phyloP scores from a whole-genome alignment of 768 basidiomycete genomes.

The Cubamyces sp. region DNA sequence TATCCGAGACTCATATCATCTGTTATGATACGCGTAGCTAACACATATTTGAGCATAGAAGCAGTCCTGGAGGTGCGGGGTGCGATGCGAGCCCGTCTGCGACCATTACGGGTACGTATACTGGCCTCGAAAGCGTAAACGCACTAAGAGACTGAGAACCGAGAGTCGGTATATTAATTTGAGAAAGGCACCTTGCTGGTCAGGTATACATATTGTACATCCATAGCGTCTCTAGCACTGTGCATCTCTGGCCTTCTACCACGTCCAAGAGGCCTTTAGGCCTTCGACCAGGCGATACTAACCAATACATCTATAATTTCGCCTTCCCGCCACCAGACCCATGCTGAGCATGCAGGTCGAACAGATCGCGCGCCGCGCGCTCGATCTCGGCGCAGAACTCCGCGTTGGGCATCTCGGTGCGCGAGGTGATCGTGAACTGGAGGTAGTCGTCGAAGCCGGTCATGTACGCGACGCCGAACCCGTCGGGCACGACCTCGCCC shows the following conservation, averaged over 20 bases:
- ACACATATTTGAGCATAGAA: slow-evolving; percentile 29
- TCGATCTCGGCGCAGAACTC: slow-evolving; percentile 73
- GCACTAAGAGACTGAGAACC: too few relatives aligned
- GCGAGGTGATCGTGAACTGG: slow-evolving; percentile 87
- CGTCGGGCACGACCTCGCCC: slow-evolving; percentile 95
- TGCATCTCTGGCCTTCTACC: not conserved
- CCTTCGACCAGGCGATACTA: not conserved
- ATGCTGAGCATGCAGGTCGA: slow-evolving; percentile 45
- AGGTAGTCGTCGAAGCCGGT: slow-evolving; percentile 75
- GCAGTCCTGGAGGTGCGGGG: not conserved
- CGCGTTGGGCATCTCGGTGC: slow-evolving; percentile 80
- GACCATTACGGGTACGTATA: too few relatives aligned
- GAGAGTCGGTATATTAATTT: too few relatives aligned
- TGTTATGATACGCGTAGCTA: slow-evolving; percentile 31
- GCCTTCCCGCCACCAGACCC: not conserved
- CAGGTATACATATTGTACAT: too few relatives aligned
- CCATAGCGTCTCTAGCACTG: too few relatives aligned
- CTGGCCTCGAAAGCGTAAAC: too few relatives aligned
- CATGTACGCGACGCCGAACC: slow-evolving; percentile 94
- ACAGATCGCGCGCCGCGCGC: slow-evolving; percentile 69
- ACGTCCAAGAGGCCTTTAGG: not conserved
- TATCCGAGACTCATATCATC: slow-evolving; percentile 27
- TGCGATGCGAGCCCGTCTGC: not conserved
- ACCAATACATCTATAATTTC: slow-evolving; percentile 7
- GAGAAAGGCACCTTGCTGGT: too few relatives aligned